Evolutionary conservation across 257 asterid species (phyloP).

Genomic region (Scutellaria barbata): DNA sequence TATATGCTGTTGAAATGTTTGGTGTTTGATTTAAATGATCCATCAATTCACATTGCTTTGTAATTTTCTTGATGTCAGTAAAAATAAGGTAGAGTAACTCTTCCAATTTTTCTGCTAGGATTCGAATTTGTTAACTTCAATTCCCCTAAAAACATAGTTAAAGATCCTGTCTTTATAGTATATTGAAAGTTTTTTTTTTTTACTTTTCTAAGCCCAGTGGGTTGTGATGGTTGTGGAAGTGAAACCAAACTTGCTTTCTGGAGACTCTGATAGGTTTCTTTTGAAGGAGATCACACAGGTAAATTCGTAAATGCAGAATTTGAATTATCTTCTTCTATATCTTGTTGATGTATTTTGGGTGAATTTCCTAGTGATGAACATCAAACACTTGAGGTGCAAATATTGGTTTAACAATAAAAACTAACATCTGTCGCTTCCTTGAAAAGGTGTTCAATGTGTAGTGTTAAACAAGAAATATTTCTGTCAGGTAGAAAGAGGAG

Average conservation of each 20-base stretch:
- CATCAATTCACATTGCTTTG: not conserved
- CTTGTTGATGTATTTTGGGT: not conserved
- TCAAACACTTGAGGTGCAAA: not conserved
- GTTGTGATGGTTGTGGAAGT: slow-evolving; percentile 57
- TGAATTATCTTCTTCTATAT: not conserved
- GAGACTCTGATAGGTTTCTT: slow-evolving; percentile 60
- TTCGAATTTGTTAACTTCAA: not conserved
- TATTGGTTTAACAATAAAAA: not conserved
- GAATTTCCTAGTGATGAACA: slow-evolving; percentile 3
- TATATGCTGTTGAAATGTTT: not conserved
- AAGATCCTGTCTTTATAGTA: not conserved
- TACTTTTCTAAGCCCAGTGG: slow-evolving; percentile 45
- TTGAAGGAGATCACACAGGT: slow-evolving; percentile 65
- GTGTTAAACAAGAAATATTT: not conserved
- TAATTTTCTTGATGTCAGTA: not conserved
- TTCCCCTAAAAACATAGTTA: slow-evolving; percentile 27
- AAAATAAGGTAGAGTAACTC: not conserved
- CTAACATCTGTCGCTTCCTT: slow-evolving; percentile 1
- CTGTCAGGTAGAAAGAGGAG: not conserved
- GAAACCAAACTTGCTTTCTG: slow-evolving; percentile 67
- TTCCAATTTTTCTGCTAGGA: not conserved
- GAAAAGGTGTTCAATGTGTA: not conserved
- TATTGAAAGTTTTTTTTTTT: not conserved
- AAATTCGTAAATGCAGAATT: slow-evolving; percentile 6
- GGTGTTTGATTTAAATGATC: not conserved